Evolutionary conservation across 129 eudicot species (phyloP).

Genomic region (Solidago caesia): DNA sequence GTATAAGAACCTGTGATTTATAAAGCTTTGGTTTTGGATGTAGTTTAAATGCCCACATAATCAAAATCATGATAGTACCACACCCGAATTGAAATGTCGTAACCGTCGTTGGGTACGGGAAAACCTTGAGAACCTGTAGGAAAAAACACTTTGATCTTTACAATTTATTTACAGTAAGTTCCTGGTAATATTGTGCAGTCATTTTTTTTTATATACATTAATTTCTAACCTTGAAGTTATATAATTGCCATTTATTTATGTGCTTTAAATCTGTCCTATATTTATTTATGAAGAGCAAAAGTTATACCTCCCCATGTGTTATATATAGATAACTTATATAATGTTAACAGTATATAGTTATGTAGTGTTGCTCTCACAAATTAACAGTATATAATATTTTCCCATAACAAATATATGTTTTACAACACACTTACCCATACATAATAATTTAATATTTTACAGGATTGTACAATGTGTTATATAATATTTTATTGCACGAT

Average conservation of each 20-base stretch:
- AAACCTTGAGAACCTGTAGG: conserved; percentile 74
- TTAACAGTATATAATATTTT: too few species aligned
- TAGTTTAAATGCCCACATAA: conserved; percentile 81
- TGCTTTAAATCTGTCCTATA: not conserved
- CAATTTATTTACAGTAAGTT: not conserved
- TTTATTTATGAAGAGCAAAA: not conserved
- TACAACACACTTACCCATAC: too few species aligned
- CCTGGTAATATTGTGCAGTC: not conserved
- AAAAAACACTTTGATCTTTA: not conserved
- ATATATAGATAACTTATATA: too few species aligned
- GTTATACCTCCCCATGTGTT: not conserved
- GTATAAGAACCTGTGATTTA: conserved; percentile 63
- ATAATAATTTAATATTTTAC: too few species aligned
- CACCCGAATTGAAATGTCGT: conserved; percentile 89
- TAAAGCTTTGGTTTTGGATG: conserved; percentile 68
- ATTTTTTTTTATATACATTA: too few species aligned
- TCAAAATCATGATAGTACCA: conserved; percentile 57
- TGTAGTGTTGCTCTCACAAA: too few species aligned
- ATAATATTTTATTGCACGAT: too few species aligned
- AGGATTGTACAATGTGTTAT: too few species aligned
- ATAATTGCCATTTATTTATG: not conserved
- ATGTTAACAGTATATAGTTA: too few species aligned
- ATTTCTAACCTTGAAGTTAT: not conserved
- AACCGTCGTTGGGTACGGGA: conserved; percentile 72
- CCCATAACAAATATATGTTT: too few species aligned